Base-by-base conservation (phyloP, 2,329 filamentous ascomycete genomes). In the Fusarium oxysporum region DNA sequence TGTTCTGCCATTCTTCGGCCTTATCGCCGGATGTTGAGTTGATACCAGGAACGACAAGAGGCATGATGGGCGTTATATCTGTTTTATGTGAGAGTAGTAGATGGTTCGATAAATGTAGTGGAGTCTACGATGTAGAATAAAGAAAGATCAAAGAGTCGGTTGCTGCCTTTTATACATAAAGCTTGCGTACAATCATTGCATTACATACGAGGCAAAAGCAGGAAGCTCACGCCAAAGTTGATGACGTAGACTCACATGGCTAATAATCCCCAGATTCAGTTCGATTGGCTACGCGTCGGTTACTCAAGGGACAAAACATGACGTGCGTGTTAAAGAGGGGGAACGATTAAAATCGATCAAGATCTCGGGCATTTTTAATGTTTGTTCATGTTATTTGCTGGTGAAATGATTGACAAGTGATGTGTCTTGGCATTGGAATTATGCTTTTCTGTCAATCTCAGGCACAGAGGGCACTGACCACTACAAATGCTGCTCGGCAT, bases 11-110 rank as follows among this genome's bases (percentile, higher is more conserved):
- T 76, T 89, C 84, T 66, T 89, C 83, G 40, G 85, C 88, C 81
- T 85, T 84, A 79, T 82, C 78, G 71, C 79, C 79, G 44, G 84
- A 80, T 69, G 82, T 82, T 70, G 82, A 84, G 71, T 84, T 90
- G 75, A 91, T 82, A 78, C 87, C 88, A 62, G 89, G 89, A 23
- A 90, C 86, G 76, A 92, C 85, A 82, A 92, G 89, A 88, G 90
- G 90, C 90, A 92, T 91, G 83, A n/a, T 80, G 67, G 48, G 43
- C 32, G 43, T n/a, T 38, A 25, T 40, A 7, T 43, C 40, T 50
- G 32, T 32, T 40, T 43, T 54, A 16, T 17, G 47, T 43, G 41
- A 30, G 35, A 19, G 12, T 50, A 33, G 48, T 38, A 19, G 40
- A 57, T 59, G 41, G 14, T 37, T 48, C 16, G 14, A 40, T 35